Evolutionary conservation across 345 rosid species (phyloP).

Genomic region (Ailanthus altissimus): DNA sequence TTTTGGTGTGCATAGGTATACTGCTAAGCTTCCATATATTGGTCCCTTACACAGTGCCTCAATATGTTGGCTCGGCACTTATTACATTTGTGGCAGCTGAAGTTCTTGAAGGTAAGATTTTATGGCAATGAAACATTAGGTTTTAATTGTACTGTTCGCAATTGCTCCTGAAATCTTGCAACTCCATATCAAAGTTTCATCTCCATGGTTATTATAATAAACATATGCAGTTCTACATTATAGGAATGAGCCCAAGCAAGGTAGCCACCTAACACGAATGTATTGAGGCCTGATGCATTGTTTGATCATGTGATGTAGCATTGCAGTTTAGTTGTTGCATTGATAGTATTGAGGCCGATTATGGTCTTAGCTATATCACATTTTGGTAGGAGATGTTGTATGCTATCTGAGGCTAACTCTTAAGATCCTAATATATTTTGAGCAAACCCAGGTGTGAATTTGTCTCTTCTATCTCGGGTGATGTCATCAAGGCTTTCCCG

Average conservation of each 20-base stretch:
- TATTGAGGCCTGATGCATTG: not conserved
- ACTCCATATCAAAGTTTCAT: not conserved
- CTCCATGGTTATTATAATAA: not conserved
- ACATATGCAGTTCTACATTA: not conserved
- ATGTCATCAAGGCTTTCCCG: constrained; percentile 64
- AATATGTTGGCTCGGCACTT: constrained; percentile 50
- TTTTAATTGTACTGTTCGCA: not conserved
- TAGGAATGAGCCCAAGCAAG: not conserved
- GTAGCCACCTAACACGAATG: not conserved
- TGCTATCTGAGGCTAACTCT: not conserved
- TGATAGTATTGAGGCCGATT: not conserved
- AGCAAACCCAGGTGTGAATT: constrained; percentile 48
- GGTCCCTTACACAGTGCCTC: constrained; percentile 51
- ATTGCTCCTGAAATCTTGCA: not conserved
- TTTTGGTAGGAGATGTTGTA: not conserved
- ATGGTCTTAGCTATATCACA: not conserved
- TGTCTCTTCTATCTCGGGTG: constrained; percentile 54
- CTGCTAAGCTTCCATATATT: constrained; percentile 48
- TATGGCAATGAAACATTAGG: not conserved
- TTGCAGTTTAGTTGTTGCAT: not conserved
- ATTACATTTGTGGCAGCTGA: constrained; percentile 58
- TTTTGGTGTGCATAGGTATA: constrained; percentile 53
- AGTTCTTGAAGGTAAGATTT: constrained; percentile 55
- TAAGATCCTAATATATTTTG: not conserved
- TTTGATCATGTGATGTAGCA: not conserved